Evolutionary conservation across 805 yeast genomes (phyloP), one percentile per base, ranked within the genome.

Genomic region (Sugiyamaella chiloensis): DNA sequence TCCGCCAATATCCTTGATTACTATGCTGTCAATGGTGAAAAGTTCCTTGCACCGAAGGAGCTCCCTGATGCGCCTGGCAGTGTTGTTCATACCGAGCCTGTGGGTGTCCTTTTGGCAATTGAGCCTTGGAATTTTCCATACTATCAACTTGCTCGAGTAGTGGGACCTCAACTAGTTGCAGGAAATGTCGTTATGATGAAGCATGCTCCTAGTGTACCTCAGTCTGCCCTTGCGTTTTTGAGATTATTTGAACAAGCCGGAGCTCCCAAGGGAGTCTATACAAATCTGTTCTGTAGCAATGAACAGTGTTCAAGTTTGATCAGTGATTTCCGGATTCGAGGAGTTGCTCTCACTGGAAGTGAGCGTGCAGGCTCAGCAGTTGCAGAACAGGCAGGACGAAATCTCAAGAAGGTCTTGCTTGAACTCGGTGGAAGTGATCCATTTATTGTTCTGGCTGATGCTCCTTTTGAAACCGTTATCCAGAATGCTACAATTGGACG

Each of bases 341-440:
- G 49, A 8, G 49, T 46, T 7, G 35, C 49, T n/a, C 42, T 46
- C 17, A 46, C 49, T 8, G 49, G 49, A 11, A 35, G 42, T 23
- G 49, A 46, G 34, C 24, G 49, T 6, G 49, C 49, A n/a, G 49
- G 49, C 21, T 11, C 39, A 5, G 31, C 59, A 79, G 80, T 60
- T 19, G 79, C 79, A 81, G 64, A 71, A 46, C 83, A 78, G 55
- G 71, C 79, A 5, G 68, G 85, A 1, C 68, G 74, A 9, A 40
- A 46, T 27, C 64, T 81, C 61, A 81, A 81, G 61, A 80, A 80
- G 58, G 61, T 81, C 44, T 76, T 84, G 0, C 68, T 81, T 62
- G 87, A 81, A 63, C 64, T 80, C 52, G 87, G 87, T 44, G 86
- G 87, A 17, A 81, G 80, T 62, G 84, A 85, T 6, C 85, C 86